Conservation (phyloP, 495 filamentous ascomycete genomes). For the Lasiosphaeris hirsuta region DNA sequence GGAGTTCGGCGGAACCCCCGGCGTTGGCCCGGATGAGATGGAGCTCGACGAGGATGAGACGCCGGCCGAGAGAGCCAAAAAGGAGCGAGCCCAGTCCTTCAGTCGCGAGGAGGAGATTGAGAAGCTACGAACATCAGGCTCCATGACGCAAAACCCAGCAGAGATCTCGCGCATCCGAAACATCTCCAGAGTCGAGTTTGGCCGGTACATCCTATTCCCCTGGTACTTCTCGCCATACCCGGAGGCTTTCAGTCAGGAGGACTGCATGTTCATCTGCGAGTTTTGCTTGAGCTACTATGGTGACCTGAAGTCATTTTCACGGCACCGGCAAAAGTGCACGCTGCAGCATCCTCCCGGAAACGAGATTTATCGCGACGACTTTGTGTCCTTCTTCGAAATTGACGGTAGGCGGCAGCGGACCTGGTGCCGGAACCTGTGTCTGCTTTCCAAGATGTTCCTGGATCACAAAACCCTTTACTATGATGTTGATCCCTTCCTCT, state of each 20-base stretch:
- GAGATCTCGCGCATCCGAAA: constrained; percentile 97
- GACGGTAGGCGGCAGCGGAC: constrained; percentile 92
- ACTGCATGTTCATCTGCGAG: constrained; percentile 93
- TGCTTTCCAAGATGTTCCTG: constrained; percentile 92
- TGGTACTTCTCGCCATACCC: constrained; percentile 99
- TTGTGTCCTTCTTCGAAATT: constrained; percentile 95
- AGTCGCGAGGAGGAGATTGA: constrained; percentile 93
- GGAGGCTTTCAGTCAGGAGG: constrained; percentile 76
- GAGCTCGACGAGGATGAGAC: constrained; percentile 45
- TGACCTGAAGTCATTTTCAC: constrained; percentile 68
- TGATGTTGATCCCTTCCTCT: constrained; percentile 96
- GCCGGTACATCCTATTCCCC: constrained; percentile 83
- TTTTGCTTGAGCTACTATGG: constrained; percentile 93
- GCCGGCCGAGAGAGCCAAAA: constrained; percentile 40
- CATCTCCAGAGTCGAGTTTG: constrained; percentile 88
- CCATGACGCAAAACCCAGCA: constrained; percentile 97
- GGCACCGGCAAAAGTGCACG: constrained; percentile 88
- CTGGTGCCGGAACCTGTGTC: constrained; percentile 94
- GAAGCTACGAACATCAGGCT: constrained; percentile 85
- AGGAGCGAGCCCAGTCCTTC: constrained; percentile 49
- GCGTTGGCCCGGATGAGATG: constrained; percentile 42
- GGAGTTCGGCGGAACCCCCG: constrained; percentile 36
- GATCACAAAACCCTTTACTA: constrained; percentile 99
- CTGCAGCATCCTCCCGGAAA: constrained; percentile 92
- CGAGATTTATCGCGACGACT: constrained; percentile 94